These are phyloP conservation scores for Aspergillus fischeri DNA, from an alignment of 2,329 filamentous ascomycete genomes.

Conservation along the genomic window DNA sequence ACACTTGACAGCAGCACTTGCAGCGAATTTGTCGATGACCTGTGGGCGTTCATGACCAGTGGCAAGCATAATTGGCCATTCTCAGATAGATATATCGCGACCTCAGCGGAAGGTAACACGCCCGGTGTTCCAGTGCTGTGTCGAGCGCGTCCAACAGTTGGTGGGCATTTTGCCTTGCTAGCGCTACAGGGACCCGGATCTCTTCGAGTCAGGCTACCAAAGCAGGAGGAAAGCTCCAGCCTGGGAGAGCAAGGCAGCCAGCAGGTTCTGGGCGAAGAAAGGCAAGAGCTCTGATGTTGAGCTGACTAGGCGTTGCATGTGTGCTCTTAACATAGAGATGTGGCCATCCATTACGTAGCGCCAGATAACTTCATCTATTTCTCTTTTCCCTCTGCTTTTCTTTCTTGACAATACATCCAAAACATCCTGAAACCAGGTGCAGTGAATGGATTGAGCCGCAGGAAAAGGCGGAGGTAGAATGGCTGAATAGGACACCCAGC, in stretches of 20 bases:
- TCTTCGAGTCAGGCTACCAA: slow-evolving; percentile 15
- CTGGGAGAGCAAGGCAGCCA: neutral
- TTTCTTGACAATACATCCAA: neutral
- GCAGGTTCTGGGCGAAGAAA: slow-evolving; percentile 5
- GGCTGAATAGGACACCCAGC: neutral
- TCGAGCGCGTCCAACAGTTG: slow-evolving; percentile 40
- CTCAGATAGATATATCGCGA: slow-evolving; percentile 40
- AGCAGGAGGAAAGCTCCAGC: neutral
- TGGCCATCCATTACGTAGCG: neutral
- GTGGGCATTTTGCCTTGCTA: slow-evolving; percentile 41
- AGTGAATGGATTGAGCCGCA: neutral
- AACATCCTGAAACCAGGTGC: neutral
- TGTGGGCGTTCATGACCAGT: slow-evolving; percentile 42
- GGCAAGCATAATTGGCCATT: slow-evolving; percentile 43
- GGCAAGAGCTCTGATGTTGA: slow-evolving; percentile 9
- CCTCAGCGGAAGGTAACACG: slow-evolving; percentile 25
- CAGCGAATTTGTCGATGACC: slow-evolving; percentile 35
- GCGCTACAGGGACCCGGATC: slow-evolving; percentile 31
- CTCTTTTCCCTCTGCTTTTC: no score
- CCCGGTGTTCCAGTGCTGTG: slow-evolving; percentile 33
- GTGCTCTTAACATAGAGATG: no score
- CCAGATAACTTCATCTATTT: neutral
- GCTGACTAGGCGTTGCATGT: neutral
- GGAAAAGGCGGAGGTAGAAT: neutral
- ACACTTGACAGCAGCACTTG: slow-evolving; percentile 27